Evolutionary conservation across 495 filamentous ascomycete genomes (phyloP).

Genomic region (Aspergillus ellipticus): DNA sequence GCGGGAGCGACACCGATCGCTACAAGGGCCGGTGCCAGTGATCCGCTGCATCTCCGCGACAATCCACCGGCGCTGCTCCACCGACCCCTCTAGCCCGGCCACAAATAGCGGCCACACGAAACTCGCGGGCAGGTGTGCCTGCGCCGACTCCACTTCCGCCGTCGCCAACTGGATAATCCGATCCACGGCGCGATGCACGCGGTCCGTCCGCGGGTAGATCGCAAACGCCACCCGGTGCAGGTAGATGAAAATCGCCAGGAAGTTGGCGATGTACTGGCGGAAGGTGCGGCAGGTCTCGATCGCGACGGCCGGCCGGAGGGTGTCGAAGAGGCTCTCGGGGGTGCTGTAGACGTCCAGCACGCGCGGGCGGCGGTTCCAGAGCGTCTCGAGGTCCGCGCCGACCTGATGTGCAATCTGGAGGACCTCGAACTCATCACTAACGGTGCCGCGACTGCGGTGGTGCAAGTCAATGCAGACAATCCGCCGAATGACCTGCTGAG

Average conservation of each 20-base stretch:
- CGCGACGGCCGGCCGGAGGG: conserved; percentile 25
- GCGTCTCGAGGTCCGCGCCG: conserved; percentile 35
- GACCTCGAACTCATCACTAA: conserved; percentile 41
- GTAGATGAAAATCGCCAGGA: conserved; percentile 41
- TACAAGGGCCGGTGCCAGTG: conserved; percentile 11
- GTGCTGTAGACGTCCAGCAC: conserved; percentile 34
- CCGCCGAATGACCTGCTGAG: conserved; percentile 36
- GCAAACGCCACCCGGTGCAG: conserved; percentile 41
- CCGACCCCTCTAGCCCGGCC: conserved; percentile 34
- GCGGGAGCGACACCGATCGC: not conserved
- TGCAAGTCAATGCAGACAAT: conserved; percentile 40
- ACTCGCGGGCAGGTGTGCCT: conserved; percentile 25
- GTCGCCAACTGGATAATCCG: conserved; percentile 39
- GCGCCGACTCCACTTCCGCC: conserved; percentile 19
- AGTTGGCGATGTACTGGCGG: conserved; percentile 37
- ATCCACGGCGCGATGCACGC: conserved; percentile 37
- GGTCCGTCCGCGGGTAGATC: conserved; percentile 40
- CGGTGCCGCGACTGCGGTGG: conserved; percentile 39
- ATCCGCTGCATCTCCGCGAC: conserved; percentile 35
- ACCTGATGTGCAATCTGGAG: conserved; percentile 40
- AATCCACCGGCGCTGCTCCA: conserved; percentile 35
- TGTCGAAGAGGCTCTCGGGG: conserved; percentile 24
- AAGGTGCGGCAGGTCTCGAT: conserved; percentile 32
- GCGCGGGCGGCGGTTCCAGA: conserved; percentile 34
- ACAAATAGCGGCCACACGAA: conserved; percentile 41